A percentile compares a stretch with the other conserved stretches of the same genome.
These are phyloP conservation scores for Phytophthora syringae DNA, from an alignment of 352 stramenopile genomes.

Conservation along the genomic window DNA sequence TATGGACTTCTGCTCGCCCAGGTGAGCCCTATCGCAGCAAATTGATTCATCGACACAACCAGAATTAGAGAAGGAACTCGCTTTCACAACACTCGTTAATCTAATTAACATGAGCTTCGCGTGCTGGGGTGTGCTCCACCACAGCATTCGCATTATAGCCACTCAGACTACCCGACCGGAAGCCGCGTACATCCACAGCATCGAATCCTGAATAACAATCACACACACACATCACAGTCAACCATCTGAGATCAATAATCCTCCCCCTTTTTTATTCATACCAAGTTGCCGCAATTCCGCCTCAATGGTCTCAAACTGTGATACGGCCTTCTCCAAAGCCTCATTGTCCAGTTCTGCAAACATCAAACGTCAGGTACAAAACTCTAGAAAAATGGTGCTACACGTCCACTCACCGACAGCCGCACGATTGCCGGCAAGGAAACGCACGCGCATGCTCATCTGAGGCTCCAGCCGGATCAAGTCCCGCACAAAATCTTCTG, in stretches of 20 bases:
- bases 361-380: background rate
- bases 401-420: conserved; percentile 52
- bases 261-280: conserved; percentile 12
- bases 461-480: conserved; percentile 50
- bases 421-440: conserved; percentile 73
- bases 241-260: background rate
- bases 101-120: background rate
- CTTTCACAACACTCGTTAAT: background rate
- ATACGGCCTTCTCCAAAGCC: conserved; percentile 32
- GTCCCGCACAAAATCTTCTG: conserved; percentile 67
- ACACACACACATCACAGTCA: background rate
- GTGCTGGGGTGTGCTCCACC: conserved; percentile 34
- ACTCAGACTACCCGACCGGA: conserved; percentile 69
- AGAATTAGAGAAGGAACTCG: background rate
- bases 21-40: background rate
- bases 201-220: conserved; percentile 51
- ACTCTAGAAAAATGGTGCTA: background rate
- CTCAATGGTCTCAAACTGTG: conserved; percentile 41
- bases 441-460: conserved; percentile 79
- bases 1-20: background rate
- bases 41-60: background rate
- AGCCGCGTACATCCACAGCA: conserved; percentile 55
- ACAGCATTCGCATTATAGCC: conserved; percentile 48
- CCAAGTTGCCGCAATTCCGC: conserved; percentile 48
- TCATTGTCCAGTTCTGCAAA: conserved; percentile 51